phyloP scores from a whole-genome alignment of 139 green algal genomes.

The Microglena sp. region DNA sequence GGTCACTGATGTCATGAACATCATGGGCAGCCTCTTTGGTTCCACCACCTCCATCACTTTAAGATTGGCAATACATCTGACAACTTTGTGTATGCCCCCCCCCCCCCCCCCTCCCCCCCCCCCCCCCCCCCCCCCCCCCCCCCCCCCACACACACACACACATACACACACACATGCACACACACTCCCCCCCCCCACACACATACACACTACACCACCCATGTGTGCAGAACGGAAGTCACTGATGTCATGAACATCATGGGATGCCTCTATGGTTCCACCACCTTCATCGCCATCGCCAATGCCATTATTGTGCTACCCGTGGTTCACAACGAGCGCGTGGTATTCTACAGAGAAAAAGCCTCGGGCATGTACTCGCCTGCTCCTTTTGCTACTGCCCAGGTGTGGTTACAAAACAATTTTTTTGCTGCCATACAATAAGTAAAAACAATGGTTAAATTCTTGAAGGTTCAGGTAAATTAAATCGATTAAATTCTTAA shows the following conservation, averaged over 20 bases:
- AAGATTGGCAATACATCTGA: background rate
- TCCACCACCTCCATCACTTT: too few species aligned
- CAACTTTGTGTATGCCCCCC: background rate
- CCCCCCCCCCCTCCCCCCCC: too few species aligned
- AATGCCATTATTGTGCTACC: constrained; percentile 11
- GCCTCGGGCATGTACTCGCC: constrained; percentile 16
- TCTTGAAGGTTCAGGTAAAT: too few species aligned
- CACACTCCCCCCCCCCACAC: too few species aligned
- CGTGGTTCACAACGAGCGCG: constrained; percentile 11
- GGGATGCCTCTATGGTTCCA: background rate
- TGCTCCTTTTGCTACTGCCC: constrained; percentile 11
- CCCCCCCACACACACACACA: background rate
- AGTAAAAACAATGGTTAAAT: too few species aligned
- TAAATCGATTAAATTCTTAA: too few species aligned
- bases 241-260: constrained; percentile 8
- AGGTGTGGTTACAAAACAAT: too few species aligned
- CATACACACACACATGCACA: too few species aligned
- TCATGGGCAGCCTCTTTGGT: constrained; percentile 46
- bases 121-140: too few species aligned
- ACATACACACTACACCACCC: background rate
- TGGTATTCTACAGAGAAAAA: constrained; percentile 23
- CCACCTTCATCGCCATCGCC: constrained; percentile 2
- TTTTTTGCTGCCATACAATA: too few species aligned
- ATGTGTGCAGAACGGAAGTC: too few species aligned
- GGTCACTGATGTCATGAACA: constrained; percentile 42